Evolutionary conservation across 768 basidiomycete genomes (phyloP).

Genomic region (Cystofilobasidium bisporidii): DNA sequence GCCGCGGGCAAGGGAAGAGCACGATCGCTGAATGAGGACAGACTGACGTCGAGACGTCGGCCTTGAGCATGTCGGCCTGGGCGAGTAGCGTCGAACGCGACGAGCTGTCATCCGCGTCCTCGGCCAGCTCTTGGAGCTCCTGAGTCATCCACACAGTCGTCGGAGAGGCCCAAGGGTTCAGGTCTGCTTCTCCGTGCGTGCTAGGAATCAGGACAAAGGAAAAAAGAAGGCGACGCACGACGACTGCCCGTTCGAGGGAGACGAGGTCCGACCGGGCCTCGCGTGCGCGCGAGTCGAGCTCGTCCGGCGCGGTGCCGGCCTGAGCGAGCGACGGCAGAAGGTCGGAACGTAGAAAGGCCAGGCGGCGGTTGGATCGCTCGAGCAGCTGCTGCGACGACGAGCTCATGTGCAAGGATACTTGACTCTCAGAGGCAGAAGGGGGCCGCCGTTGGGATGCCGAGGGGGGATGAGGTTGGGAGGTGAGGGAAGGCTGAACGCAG

Average conservation of each 20-base stretch:
- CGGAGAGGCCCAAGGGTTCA: too few relatives aligned
- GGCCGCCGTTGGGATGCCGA: too few relatives aligned
- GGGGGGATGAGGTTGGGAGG: not conserved
- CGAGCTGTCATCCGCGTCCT: constrained; percentile 48
- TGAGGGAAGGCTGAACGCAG: not conserved
- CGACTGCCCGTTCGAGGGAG: constrained; percentile 53
- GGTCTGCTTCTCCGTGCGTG: too few relatives aligned
- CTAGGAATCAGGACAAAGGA: not conserved
- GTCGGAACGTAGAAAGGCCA: not conserved
- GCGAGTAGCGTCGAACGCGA: constrained; percentile 43
- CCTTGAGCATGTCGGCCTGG: constrained; percentile 47
- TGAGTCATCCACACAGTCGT: too few relatives aligned
- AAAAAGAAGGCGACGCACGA: constrained; percentile 49
- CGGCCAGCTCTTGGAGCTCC: constrained; percentile 60
- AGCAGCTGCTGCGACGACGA: not conserved
- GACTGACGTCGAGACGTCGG: constrained; percentile 31
- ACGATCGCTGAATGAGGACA: constrained; percentile 43
- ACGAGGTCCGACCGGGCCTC: constrained; percentile 71
- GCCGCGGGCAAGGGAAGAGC: constrained; percentile 59
- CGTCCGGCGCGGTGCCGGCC: not conserved
- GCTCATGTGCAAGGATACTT: not conserved
- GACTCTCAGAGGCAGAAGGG: too few relatives aligned
- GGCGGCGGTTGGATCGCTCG: constrained; percentile 1
- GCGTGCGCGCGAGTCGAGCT: constrained; percentile 41
- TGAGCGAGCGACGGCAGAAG: not conserved